Base-by-base conservation (phyloP, 129 eudicot genomes). In the Chrysanthemum lavandulifolium region DNA sequence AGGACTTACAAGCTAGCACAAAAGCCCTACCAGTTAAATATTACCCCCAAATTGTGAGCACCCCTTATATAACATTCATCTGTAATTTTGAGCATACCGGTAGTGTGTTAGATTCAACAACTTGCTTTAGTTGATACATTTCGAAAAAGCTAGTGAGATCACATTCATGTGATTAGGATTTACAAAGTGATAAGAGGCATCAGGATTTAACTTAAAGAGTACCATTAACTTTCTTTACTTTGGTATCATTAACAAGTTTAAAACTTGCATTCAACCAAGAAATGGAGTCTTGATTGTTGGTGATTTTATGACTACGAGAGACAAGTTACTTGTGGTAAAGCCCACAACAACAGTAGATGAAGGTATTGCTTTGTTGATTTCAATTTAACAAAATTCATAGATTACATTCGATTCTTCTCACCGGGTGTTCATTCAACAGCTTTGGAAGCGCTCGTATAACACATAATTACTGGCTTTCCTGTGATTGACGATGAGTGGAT, bases 401-500 rank as follows among this genome's bases (percentile, higher is more conserved):
- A 76, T 72, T 64, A 67, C 63, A 72, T 72, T 21, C 45, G 8
- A 54, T 3, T 72, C 29, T 73, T 78, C 18, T 62, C 73, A 58
- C 61, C 64, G 29, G 55, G 59, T 47, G 47, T 74, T 63, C 60
- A 68, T 67, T 54, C 56, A 68, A 76, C 94, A 93, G 98, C 98
- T 15, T 71, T 93, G 83, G 90, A 87, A 77, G 73, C 79, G 80
- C 95, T 93, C 21, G 98, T 93, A 19, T 88, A 84, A 62, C 73
- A 92, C 79, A 83, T 92, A 79, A 92, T 92, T 51, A 92, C 96
- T 51, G 98, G 98, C 59, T 89, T 87, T 80, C 98, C 98, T 56
- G 98, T 93, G 67, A 83, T 93, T 68, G 95, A 93, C 58, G 96
- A 93, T 43, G 85, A 85, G 78, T 93, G 98, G 98, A 89, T 87